phyloP scores from a whole-genome alignment of 1,284 basidiomycete genomes.

The Sporisorium reilianum region DNA sequence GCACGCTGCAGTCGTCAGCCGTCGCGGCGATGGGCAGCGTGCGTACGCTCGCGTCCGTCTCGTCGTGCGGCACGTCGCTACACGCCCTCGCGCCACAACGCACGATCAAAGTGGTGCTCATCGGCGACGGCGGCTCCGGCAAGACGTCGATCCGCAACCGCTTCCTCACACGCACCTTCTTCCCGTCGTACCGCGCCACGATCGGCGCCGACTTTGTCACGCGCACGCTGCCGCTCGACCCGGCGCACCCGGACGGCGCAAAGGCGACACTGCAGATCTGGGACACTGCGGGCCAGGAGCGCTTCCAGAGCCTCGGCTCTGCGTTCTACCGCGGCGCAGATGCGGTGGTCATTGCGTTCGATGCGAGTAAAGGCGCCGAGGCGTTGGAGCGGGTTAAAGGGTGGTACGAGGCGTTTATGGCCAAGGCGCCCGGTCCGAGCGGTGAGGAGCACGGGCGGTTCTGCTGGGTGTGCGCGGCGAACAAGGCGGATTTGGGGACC shows the following conservation, averaged over 20 bases:
- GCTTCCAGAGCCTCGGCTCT: conserved; percentile 62
- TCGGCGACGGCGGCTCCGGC: conserved; percentile 56
- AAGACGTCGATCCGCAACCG: conserved; percentile 58
- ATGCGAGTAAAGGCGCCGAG: conserved; percentile 26
- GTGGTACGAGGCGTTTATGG: conserved; percentile 59
- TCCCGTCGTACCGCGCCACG: conserved; percentile 53
- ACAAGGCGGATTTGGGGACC: conserved; percentile 48
- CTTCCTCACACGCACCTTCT: conserved; percentile 50
- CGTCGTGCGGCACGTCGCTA: conserved; percentile 28
- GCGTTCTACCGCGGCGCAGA: conserved; percentile 65
- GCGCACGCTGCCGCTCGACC: conserved; percentile 39
- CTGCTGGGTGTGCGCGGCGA: conserved; percentile 61
- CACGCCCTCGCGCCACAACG: conserved; percentile 27
- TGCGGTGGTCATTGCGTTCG: conserved; percentile 59
- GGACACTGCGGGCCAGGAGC: conserved; percentile 65
- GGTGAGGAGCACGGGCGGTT: conserved; percentile 49
- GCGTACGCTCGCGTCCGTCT: conserved; percentile 23
- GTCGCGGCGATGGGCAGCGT: conserved; percentile 31
- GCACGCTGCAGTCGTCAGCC: conserved; percentile 25
- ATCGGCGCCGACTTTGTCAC: conserved; percentile 66
- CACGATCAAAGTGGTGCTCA: conserved; percentile 61
- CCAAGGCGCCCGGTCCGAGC: conserved; percentile 44
- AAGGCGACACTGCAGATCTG: conserved; percentile 52
- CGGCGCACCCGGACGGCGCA: conserved; percentile 23
- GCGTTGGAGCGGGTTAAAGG: conserved; percentile 19